A percentile compares a stretch with the other conserved stretches of the same genome.
Evolutionary conservation across 495 filamentous ascomycete genomes (phyloP).

Genomic region (Penicillium arizonense): DNA sequence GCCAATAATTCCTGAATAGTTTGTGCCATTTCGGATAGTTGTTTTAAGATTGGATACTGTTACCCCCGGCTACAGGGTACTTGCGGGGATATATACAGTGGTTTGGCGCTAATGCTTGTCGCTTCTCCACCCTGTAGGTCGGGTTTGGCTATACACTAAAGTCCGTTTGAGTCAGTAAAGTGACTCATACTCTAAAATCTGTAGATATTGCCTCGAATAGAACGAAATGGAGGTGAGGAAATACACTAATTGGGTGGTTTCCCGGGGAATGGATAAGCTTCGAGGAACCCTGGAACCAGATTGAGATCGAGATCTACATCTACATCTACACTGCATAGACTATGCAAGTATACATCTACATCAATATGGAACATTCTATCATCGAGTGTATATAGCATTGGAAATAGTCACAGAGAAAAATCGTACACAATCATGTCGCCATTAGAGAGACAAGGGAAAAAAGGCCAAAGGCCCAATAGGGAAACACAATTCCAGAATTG

Average conservation of each 20-base stretch:
- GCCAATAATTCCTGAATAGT: conserved; percentile 32
- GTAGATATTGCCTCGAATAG: too few species aligned
- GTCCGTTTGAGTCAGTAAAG: background rate
- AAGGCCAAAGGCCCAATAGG: conserved; percentile 3
- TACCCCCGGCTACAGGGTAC: too few species aligned
- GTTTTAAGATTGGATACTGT: too few species aligned
- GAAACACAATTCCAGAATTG: conserved; percentile 21
- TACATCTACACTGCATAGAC: background rate
- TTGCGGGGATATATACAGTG: background rate
- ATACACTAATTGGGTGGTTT: too few species aligned
- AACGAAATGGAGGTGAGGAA: too few species aligned
- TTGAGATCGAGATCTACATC: too few species aligned
- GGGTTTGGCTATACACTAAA: background rate
- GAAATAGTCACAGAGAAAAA: conserved; percentile 18
- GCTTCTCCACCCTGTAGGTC: background rate
- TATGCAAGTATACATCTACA: background rate
- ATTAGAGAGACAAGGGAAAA: conserved; percentile 16
- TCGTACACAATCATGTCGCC: conserved; percentile 30
- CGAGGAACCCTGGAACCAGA: too few species aligned
- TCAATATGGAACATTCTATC: background rate
- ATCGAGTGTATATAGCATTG: conserved; percentile 9
- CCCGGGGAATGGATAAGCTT: too few species aligned
- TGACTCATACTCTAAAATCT: background rate
- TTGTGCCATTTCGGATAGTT: conserved; percentile 13
- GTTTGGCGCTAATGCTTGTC: background rate